Evolutionary conservation across 306 rosid species (phyloP), one percentile per base, ranked within the genome.

Genomic region (Calophaca sinica): DNA sequence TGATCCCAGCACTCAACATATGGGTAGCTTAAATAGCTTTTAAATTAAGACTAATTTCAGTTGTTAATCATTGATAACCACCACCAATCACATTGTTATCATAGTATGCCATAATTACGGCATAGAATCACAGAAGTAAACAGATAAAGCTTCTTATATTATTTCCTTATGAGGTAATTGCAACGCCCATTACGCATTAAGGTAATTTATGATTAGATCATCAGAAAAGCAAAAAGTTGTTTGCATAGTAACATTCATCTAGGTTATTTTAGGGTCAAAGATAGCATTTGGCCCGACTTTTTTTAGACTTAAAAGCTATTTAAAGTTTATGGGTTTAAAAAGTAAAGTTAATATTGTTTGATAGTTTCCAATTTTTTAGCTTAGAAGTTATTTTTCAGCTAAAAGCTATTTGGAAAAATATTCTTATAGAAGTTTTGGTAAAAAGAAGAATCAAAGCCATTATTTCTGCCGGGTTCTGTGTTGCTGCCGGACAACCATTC

Each of bases 61-160:
- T 81, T 54, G 50, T 70, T 72, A 70, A 49, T 53, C 50, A 35
- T n/a, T n/a, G n/a, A n/a, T n/a, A n/a, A n/a, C n/a, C n/a, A n/a
- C n/a, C n/a, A n/a, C n/a, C n/a, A n/a, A n/a, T n/a, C n/a, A n/a
- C n/a, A n/a, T n/a, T 7, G 39, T 32, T 52, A 74, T 44, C 59
- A 33, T 4, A 26, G 32, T 50, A 35, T 1, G 3, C 60, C 51
- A 36, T 15, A 70, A 41, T 50, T 4, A 61, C 11, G n/a, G 29
- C 38, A 49, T 49, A 38, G 28, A 31, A 42, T 62, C 61, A 62
- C 57, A 70, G 20, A 29, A 63, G 35, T 45, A 64, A 44, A 62
- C 64, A 42, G 20, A 32, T 3, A 15, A 41, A 41, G 11, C 6
- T 2, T 6, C 68, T n/a, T 7, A 13, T 11, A 38, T 9, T 28